A percentile compares a stretch with the other conserved stretches of the same genome.
Conservation (phyloP, 306 rosid species). For the Clitoria ternatea region DNA sequence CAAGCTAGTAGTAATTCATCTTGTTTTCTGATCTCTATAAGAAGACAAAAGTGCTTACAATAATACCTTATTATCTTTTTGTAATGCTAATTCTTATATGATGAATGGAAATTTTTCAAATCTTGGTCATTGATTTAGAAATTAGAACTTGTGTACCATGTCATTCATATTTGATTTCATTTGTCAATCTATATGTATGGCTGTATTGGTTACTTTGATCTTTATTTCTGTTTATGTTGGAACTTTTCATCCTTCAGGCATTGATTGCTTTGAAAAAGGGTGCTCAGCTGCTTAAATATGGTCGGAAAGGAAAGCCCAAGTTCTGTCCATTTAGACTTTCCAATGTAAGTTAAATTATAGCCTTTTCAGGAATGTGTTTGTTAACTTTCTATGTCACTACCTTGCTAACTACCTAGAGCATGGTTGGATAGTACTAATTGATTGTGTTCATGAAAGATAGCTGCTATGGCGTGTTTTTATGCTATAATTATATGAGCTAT, state of each 20-base stretch:
- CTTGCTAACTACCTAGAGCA: background rate
- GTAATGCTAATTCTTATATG: background rate
- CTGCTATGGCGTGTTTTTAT: background rate
- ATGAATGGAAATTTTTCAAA: background rate
- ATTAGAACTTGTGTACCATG: background rate
- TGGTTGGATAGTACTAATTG: conserved; percentile 12
- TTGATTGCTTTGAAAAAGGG: conserved; percentile 86
- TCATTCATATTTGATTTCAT: background rate
- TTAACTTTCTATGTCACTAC: background rate
- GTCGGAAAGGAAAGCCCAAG: conserved; percentile 99
- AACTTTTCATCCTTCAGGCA: conserved; percentile 52
- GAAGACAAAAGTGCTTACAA: background rate
- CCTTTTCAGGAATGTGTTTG: conserved; percentile 11
- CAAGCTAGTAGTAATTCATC: background rate
- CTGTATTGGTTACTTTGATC: background rate
- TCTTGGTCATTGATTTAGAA: background rate
- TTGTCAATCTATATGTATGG: background rate
- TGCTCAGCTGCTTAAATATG: conserved; percentile 91
- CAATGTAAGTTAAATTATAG: conserved; percentile 52
- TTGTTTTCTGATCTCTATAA: background rate
- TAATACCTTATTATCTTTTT: background rate
- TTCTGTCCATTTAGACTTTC: conserved; percentile 91
- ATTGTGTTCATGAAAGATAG: background rate
- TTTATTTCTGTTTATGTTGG: conserved; percentile 20
- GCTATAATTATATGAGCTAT: background rate